Evolutionary conservation across 208 protist genomes (phyloP).

Genomic region (Endotrypanum monterogeii): DNA sequence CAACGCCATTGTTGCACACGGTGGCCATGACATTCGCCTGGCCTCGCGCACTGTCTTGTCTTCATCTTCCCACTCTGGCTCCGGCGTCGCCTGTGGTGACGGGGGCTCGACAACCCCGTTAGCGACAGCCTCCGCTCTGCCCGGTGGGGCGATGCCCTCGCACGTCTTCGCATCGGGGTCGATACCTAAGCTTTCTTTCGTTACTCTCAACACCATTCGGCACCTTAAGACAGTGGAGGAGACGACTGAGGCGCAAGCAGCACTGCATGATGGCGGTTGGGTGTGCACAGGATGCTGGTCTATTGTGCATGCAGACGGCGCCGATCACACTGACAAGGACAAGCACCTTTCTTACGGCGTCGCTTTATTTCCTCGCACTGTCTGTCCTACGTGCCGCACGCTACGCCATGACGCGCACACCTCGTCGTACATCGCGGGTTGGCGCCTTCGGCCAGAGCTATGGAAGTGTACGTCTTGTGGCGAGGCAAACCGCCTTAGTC

Average conservation of each 20-base stretch:
- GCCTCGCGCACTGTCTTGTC: constrained; percentile 8
- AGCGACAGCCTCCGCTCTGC: neutral
- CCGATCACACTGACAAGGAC: neutral
- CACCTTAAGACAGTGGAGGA: constrained; percentile 24
- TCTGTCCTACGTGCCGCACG: constrained; percentile 52
- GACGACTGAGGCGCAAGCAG: constrained; percentile 30
- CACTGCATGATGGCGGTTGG: constrained; percentile 52
- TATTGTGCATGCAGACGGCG: constrained; percentile 23
- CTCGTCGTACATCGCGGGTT: constrained; percentile 2
- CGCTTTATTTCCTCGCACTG: constrained; percentile 34
- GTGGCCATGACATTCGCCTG: constrained; percentile 55
- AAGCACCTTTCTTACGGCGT: neutral
- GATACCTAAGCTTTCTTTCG: neutral
- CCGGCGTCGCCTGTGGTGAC: neutral
- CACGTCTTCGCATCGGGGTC: neutral
- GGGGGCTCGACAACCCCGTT: neutral
- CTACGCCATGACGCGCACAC: constrained; percentile 52
- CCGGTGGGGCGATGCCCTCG: neutral
- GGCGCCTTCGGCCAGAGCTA: constrained; percentile 19
- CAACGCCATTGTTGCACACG: constrained; percentile 45
- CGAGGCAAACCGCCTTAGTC: constrained; percentile 46
- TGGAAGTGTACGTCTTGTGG: constrained; percentile 54
- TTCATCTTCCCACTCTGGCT: neutral
- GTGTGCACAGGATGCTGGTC: constrained; percentile 53
- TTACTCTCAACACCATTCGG: constrained; percentile 8